Conservation (phyloP, 2,329 filamentous ascomycete genomes). For the Clonostachys sp. region DNA sequence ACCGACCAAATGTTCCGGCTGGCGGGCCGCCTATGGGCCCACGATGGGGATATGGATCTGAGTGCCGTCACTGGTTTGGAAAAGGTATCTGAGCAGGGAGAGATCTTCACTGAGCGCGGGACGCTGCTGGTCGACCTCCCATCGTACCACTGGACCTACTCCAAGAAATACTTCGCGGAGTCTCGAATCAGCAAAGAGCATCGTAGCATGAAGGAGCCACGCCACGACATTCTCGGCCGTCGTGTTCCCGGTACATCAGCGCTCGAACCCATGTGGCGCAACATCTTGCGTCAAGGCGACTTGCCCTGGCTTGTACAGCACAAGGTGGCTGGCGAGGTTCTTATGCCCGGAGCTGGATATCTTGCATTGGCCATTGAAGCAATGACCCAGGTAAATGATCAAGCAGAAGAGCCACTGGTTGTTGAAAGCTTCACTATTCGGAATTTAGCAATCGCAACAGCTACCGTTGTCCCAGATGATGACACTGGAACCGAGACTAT, state of each 20-base stretch:
- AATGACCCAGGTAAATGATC: neutral
- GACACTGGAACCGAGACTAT: too few relatives aligned
- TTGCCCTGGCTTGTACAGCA: slow-evolving; percentile 35
- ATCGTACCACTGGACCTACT: slow-evolving; percentile 21
- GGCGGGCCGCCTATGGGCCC: neutral
- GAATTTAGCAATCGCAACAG: too few relatives aligned
- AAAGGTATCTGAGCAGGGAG: too few relatives aligned
- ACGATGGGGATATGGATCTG: slow-evolving; percentile 1
- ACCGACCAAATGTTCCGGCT: neutral
- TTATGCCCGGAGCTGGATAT: slow-evolving; percentile 29
- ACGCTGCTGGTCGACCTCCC: slow-evolving; percentile 27
- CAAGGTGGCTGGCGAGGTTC: slow-evolving; percentile 23
- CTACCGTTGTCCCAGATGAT: too few relatives aligned
- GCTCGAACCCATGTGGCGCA: slow-evolving; percentile 3
- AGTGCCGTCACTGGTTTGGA: neutral
- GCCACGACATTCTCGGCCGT: slow-evolving; percentile 39
- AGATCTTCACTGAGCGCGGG: neutral
- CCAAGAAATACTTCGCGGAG: neutral
- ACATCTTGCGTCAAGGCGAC: slow-evolving; percentile 2
- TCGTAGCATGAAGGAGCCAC: slow-evolving; percentile 32
- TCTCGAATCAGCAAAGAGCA: slow-evolving; percentile 14
- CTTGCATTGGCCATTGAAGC: slow-evolving; percentile 19
- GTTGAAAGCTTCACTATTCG: too few relatives aligned
- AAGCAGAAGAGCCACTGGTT: too few relatives aligned
- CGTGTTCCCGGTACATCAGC: slow-evolving; percentile 18